Percentiles rank a stretch among this genome's conserved stretches.
Conservation (phyloP, 768 basidiomycete genomes). For the Saitozyma sp. region DNA sequence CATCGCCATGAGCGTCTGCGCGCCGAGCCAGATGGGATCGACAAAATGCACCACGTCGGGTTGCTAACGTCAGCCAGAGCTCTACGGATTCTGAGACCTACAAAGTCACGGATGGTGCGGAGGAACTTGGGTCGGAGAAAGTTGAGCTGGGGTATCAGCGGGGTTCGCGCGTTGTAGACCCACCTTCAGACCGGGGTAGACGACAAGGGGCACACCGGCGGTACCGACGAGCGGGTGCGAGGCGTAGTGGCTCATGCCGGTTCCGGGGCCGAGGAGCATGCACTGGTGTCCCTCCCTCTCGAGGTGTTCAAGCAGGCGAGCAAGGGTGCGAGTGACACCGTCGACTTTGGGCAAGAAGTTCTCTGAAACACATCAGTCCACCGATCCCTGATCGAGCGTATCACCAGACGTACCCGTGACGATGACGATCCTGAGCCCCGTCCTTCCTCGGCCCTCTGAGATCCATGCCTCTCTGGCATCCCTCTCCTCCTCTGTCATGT, state of each 20-base stretch:
- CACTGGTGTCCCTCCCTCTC: slow-evolving; percentile 55
- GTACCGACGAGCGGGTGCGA: slow-evolving; percentile 56
- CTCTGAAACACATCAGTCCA: slow-evolving; percentile 30
- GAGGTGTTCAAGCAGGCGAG: slow-evolving; percentile 56
- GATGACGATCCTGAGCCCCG: slow-evolving; percentile 47
- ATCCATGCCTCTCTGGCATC: slow-evolving; percentile 36
- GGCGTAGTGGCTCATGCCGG: slow-evolving; percentile 53
- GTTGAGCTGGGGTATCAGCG: slow-evolving; percentile 48
- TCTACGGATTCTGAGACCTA: slow-evolving; percentile 9
- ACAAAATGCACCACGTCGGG: slow-evolving; percentile 58
- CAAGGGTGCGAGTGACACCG: slow-evolving; percentile 57
- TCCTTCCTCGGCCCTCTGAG: slow-evolving; percentile 25
- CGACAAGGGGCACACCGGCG: slow-evolving; percentile 53
- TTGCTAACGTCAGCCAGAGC: slow-evolving; percentile 29
- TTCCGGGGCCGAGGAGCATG: slow-evolving; percentile 55
- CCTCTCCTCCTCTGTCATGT: slow-evolving; percentile 31
- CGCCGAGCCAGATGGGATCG: slow-evolving; percentile 59
- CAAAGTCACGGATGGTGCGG: slow-evolving; percentile 49
- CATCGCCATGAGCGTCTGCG: slow-evolving; percentile 55
- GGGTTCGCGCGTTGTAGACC: neutral
- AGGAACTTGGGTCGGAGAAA: slow-evolving; percentile 56
- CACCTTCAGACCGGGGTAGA: slow-evolving; percentile 54
- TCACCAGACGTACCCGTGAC: slow-evolving; percentile 35
- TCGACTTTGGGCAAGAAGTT: slow-evolving; percentile 57
- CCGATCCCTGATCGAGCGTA: neutral